Evolutionary conservation across 805 yeast genomes (phyloP), one percentile per base, ranked within the genome.

Genomic region (Lipomyces spencermartinsiae): DNA sequence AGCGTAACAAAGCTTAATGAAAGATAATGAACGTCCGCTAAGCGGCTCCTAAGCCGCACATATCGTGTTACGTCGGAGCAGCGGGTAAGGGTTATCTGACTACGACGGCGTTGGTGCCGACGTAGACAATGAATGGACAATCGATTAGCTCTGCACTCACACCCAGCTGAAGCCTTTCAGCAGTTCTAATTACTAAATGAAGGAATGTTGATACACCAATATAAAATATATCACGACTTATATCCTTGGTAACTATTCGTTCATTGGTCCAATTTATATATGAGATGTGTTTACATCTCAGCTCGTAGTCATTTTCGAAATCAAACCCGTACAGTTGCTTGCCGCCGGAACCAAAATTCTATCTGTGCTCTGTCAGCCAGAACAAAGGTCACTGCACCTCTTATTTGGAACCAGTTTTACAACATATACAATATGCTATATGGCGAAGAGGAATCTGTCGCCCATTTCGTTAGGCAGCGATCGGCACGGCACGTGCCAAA

Each of bases 291-390:
- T 39, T 16, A 39, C 8, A 39, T 39, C 37, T 35, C 16, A 1
- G 49, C 49, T 43, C 49, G 46, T 39, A 43, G 49, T 43, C 49
- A 43, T 43, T 43, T 43, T 43, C 3, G 49, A 43, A 43, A 43
- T 5, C 49, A 43, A 16, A 43, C 49, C 49, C 49, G 22, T 43
- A 43, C 49, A 43, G 22, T 43, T 8, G 22, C 49, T 43, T n/a
- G 49, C 49, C 49, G 49, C 49, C 49, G 49, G 49, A 6, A 43
- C 7, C 49, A n/a, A 7, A 43, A 43, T n/a, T 43, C 8, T 43
- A 4, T 43, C 49, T 43, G 49, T 5, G 22, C 22, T 16, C 49
- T 43, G 10, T 6, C 49, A 5, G 49, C 19, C 49, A 43, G 19
- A 43, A 3, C 12, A 37, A 43, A 43, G 49, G 6, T 5, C 49